Base-by-base conservation (phyloP, 371 early-diverging fungal genomes). In the Mucor racemosus region DNA sequence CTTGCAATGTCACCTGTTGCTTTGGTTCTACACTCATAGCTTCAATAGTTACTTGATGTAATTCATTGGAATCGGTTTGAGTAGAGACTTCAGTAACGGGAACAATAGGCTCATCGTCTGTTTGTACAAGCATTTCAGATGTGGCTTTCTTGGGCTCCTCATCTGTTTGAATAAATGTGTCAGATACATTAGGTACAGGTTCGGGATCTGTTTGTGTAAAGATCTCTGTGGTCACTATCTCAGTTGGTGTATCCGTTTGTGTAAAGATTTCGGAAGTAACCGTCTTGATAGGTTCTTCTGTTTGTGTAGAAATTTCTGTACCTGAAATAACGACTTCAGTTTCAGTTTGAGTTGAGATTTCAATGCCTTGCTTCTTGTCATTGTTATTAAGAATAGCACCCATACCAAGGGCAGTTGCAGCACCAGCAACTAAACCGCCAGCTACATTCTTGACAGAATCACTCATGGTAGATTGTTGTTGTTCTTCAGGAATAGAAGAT, bases 261-360 rank as follows among this genome's bases (percentile, higher is more conserved):
- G 34, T 66, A 39, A 34, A 60, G 8, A 62, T 62, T 19, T 62
- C 63, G 0, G 17, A 26, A 6, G 39, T 11, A 44, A 5, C 7
- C 44, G 5, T 1, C 44, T 44, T 17, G 17, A n/a, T 5, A 44
- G 44, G 44, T 44, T 7, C 26, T 8, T 46, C 58, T n/a, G 65
- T 65, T 53, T 65, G 67, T 4, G 38, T 53, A 26, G 60, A 36
- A 13, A 60, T 59, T 34, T 68, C 68, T 7, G 44, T 17, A 4
- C 35, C 7, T 17, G 48, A 46, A 17, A 14, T n/a, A 19, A n/a
- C 6, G 41, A 34, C 19, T 17, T 31, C 36, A 4, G 36, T 31
- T 46, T 58, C 64, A 4, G 68, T 63, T 63, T 62, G 64, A 35
- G 60, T 66, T 10, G 40, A 53, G 10, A 62, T 58, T 38, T 71